These are phyloP conservation scores for Castanopsis chinensis DNA, from an alignment of 306 rosid species.

Conservation along the genomic window DNA sequence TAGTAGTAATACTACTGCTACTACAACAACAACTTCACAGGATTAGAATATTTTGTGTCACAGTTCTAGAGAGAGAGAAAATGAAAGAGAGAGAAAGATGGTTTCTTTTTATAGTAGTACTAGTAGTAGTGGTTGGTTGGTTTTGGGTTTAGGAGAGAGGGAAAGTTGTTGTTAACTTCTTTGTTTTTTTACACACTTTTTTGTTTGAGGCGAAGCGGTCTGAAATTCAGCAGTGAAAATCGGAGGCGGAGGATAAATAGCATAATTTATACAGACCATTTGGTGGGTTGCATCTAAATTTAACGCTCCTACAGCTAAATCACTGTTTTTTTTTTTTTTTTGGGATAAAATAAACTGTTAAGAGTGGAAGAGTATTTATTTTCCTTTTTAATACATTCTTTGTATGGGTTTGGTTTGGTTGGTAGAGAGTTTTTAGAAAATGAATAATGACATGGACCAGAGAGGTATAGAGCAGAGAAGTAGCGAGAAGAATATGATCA, in stretches of 20 bases:
- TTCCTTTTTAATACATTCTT: neutral
- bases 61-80: neutral
- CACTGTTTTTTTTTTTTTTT: neutral
- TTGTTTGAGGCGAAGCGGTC: neutral
- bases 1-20: too few relatives aligned
- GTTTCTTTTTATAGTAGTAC: constrained; percentile 15
- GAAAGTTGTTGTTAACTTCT: neutral
- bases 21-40: neutral
- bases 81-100: neutral
- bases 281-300: too few relatives aligned
- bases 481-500: too few relatives aligned
- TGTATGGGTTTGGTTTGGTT: neutral
- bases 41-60: constrained; percentile 11
- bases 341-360: neutral
- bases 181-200: too few relatives aligned
- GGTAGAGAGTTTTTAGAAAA: neutral
- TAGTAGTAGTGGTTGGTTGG: constrained; percentile 10
- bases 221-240: neutral
- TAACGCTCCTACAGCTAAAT: too few relatives aligned
- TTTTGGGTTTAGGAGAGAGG: neutral
- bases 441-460: too few relatives aligned
- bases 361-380: neutral
- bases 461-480: too few relatives aligned
- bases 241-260: neutral
- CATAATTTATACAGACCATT: too few relatives aligned